Evolutionary conservation across 805 yeast species (phyloP), one percentile per base, ranked within the genome.

Genomic region (Metahyphopichia silvanorum): DNA sequence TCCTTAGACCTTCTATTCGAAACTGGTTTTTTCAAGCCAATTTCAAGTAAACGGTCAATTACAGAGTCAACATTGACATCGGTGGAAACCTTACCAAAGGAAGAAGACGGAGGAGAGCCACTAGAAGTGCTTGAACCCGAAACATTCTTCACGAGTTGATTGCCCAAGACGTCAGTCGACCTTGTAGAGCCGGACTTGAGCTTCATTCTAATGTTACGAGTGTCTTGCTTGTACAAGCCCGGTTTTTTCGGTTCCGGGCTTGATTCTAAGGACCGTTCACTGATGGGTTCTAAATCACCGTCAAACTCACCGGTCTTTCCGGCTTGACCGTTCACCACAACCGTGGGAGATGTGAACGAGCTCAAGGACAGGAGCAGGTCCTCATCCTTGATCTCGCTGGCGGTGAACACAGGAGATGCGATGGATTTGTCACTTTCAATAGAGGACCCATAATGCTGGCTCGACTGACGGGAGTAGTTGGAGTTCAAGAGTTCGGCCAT

Each of bases 61-160:
- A 81, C 70, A 5, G 72, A 60, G 54, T 84, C 89, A 16, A 84
- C 49, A 49, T 82, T 76, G 25, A 77, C 44, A n/a, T 60, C 63
- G 13, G 12, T 7, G 8, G 11, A n/a, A 16, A 21, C 23, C 11
- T 25, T 32, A 10, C 9, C 17, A 19, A 29, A 6, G 33, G 23
- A 5, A 42, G 54, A 46, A 7, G 49, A 43, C 2, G 47, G 39
- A 20, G 38, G 21, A 6, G 47, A 37, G 6, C 46, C 40, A 5
- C 45, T 37, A 10, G 54, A 39, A 10, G 50, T 40, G 20, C 39
- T 39, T 16, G 47, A 35, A 18, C 21, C 27, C 21, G 24, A 10
- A 4, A 20, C 15, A 14, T 12, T 16, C 13, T n/a, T 14, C 11
- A 12, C n/a, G 14, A 16, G 14, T n/a, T 27, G 31, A 12, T 27